Percentiles rank a stretch among this genome's conserved stretches.
Evolutionary conservation across 2,329 filamentous ascomycete genomes (phyloP).

Genomic region (Exserohilum turcica): DNA sequence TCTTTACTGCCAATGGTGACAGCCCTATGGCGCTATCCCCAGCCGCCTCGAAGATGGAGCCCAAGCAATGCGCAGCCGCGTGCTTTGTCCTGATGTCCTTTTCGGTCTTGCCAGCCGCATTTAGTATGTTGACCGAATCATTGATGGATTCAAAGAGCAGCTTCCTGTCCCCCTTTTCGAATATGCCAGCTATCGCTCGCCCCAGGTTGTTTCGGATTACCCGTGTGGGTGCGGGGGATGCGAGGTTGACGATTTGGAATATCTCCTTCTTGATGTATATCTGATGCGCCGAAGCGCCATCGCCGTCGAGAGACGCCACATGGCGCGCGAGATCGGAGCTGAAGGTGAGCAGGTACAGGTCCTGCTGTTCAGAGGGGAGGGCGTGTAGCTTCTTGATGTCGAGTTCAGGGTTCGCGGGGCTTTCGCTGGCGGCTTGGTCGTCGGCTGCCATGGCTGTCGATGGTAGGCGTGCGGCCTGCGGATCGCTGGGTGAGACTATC

Average conservation of each 20-base stretch:
- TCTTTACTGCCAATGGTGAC: constrained; percentile 73
- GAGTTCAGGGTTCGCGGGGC: constrained; percentile 71
- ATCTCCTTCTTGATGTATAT: constrained; percentile 91
- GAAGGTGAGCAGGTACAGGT: constrained; percentile 89
- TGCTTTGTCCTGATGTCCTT: constrained; percentile 80
- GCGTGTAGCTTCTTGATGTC: constrained; percentile 88
- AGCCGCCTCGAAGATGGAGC: constrained; percentile 86
- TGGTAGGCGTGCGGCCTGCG: constrained; percentile 15
- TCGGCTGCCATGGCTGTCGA: constrained; percentile 35
- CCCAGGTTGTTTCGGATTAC: constrained; percentile 90
- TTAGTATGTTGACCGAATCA: constrained; percentile 76
- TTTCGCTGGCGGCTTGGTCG: constrained; percentile 39
- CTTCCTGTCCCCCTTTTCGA: constrained; percentile 85
- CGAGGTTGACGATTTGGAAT: constrained; percentile 86
- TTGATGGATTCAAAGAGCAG: constrained; percentile 94
- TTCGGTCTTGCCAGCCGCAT: constrained; percentile 72
- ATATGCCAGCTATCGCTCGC: constrained; percentile 79
- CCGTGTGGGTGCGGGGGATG: constrained; percentile 80
- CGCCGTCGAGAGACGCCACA: constrained; percentile 72
- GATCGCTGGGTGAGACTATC: constrained; percentile 6
- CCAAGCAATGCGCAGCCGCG: constrained; percentile 84
- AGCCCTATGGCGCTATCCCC: constrained; percentile 90
- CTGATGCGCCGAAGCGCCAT: constrained; percentile 86
- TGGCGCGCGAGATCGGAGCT: constrained; percentile 81
- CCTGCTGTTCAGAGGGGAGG: constrained; percentile 91